Evolutionary conservation across 1,284 basidiomycete genomes (phyloP).

Genomic region (Malassezia arunalokei): DNA sequence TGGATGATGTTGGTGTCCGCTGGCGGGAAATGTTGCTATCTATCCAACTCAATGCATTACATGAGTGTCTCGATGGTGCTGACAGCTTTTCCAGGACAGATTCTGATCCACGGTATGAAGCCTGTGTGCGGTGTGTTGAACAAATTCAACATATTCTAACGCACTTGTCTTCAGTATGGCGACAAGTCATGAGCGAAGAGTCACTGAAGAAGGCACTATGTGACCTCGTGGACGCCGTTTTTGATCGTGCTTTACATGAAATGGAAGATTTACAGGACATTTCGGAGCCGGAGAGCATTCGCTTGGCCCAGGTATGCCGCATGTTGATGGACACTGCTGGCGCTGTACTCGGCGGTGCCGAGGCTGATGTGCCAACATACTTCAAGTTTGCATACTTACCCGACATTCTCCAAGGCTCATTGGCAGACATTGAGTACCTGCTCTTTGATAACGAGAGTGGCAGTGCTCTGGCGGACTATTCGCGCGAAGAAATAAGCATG

Average conservation of each 20-base stretch:
- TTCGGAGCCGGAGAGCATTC: constrained; percentile 73
- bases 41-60: constrained; percentile 49
- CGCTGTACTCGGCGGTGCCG: constrained; percentile 53
- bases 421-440: constrained; percentile 72
- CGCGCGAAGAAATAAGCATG: constrained; percentile 65
- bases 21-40: constrained; percentile 31
- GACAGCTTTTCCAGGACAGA: constrained; percentile 62
- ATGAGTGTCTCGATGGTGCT: constrained; percentile 54
- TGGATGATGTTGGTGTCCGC: constrained; percentile 21
- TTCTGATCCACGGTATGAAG: constrained; percentile 63
- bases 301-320: constrained; percentile 66
- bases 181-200: constrained; percentile 51
- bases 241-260: constrained; percentile 60
- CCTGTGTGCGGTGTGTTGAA: constrained; percentile 62
- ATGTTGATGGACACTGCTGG: constrained; percentile 54
- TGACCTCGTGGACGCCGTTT: constrained; percentile 59
- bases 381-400: constrained; percentile 42
- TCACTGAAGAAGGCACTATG: constrained; percentile 52
- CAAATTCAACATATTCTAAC: constrained; percentile 60
- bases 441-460: constrained; percentile 56
- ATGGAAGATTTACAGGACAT: constrained; percentile 75
- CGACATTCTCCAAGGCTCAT: constrained; percentile 36
- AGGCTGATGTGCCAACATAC: constrained; percentile 59
- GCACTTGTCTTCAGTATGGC: constrained; percentile 58
- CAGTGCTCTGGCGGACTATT: constrained; percentile 80